Evolutionary conservation across 169 alveolate genomes (phyloP), one percentile per base, ranked within the genome.

Genomic region (Amoebophrya sp.): DNA sequence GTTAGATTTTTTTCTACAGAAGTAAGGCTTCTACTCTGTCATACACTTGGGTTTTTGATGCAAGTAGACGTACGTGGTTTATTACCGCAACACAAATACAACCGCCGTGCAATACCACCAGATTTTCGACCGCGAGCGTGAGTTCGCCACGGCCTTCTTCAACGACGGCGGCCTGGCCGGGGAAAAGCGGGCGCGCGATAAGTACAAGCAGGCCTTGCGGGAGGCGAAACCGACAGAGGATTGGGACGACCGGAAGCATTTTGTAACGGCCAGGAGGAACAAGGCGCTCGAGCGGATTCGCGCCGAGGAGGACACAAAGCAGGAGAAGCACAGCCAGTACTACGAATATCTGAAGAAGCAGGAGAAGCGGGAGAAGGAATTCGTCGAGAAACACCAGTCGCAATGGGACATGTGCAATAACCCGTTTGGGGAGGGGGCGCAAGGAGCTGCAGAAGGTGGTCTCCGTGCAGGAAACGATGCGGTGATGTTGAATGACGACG

Each of bases 181-280:
- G 10, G 83, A 66, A 25, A 18, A n/a, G 35, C 29, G 35, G 10
- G 83, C 83, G 29, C 29, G 83, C 38, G 83, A 66, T 0, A 66
- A 66, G 83, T 66, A 66, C 35, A 66, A 66, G 32, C 83, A 66
- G 83, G 1, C 35, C 38, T 66, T 66, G 83, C 29, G 35, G 35
- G 83, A 66, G 1, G 83, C 32, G 29, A 66, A 66, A 25, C 83
- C 83, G 83, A 66, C 83, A 0, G 83, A 66, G 83, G 83, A 66
- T 25, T 66, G 83, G 83, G 83, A 66, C 29, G 83, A 66, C 32
- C 83, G 83, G 35, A 66, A 66, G 83, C 83, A 66, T 25, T 66
- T 2, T 2, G 83, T 66, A 2, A 25, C 83, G 32, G 35, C 1
- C 32, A 2, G 18, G 35, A 7, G 83, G 10, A 2, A 25, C 29